Conservation (phyloP, 2,329 filamentous ascomycete genomes). For the Monosporascus cannonballus region DNA sequence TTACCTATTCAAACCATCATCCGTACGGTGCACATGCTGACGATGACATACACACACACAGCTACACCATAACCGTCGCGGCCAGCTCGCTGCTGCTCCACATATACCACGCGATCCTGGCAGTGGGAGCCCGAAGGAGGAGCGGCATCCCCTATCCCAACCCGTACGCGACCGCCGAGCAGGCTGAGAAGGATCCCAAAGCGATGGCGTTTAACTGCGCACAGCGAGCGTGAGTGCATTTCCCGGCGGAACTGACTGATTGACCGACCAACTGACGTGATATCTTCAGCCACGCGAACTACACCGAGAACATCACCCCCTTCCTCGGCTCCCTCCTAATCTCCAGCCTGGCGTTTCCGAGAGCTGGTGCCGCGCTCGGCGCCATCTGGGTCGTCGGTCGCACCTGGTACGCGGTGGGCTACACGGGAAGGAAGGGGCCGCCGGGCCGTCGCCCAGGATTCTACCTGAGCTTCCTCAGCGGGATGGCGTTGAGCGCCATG, state of each 20-base stretch:
- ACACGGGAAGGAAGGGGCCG: constrained; percentile 38
- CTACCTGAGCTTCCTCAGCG: constrained; percentile 26
- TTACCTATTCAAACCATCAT: neutral
- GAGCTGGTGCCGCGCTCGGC: constrained; percentile 42
- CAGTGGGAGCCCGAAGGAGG: constrained; percentile 42
- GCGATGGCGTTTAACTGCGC: constrained; percentile 57
- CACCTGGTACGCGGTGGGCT: constrained; percentile 50
- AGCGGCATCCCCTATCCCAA: constrained; percentile 52
- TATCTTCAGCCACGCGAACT: constrained; percentile 46
- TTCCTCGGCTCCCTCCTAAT: constrained; percentile 48
- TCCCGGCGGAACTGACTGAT: neutral
- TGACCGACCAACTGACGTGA: constrained; percentile 38
- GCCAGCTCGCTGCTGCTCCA: constrained; percentile 54
- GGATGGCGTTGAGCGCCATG: constrained; percentile 34
- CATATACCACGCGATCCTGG: constrained; percentile 43
- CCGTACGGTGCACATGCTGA: neutral
- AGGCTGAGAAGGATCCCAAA: constrained; percentile 46
- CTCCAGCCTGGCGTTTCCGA: constrained; percentile 49
- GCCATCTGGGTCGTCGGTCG: constrained; percentile 47
- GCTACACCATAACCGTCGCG: constrained; percentile 56
- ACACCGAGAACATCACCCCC: constrained; percentile 52
- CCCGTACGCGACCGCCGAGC: constrained; percentile 48
- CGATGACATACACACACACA: constrained; percentile 22
- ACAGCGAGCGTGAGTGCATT: constrained; percentile 11
- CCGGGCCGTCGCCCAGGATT: constrained; percentile 37